A percentile compares a stretch with the other conserved stretches of the same genome.
These are phyloP conservation scores for Fusarium cyanostomum DNA, from an alignment of 2,329 filamentous ascomycete genomes.

Conservation along the genomic window DNA sequence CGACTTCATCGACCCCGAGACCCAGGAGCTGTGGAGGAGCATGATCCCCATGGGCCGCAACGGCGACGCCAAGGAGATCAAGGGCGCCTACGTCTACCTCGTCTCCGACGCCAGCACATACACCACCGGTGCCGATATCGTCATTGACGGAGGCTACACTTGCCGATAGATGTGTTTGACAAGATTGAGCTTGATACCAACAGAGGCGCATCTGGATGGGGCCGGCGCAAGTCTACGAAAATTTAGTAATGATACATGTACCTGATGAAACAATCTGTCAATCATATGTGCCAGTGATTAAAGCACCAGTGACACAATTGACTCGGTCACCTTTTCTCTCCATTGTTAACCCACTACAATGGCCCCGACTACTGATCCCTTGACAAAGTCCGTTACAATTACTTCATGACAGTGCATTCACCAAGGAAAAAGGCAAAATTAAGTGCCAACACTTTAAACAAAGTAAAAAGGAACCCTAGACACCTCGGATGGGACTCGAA, in stretches of 20 bases:
- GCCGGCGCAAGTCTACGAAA: slow-evolving; percentile 4
- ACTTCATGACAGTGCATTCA: no score
- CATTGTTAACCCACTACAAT: no score
- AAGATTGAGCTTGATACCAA: slow-evolving; percentile 27
- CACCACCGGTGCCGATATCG: slow-evolving; percentile 75
- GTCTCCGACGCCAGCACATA: slow-evolving; percentile 79
- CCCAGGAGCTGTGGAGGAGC: slow-evolving; percentile 75
- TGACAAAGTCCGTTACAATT: no score
- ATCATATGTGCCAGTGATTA: no score
- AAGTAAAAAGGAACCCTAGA: no score
- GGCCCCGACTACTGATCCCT: no score
- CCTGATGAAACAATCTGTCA: not conserved
- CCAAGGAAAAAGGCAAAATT: no score
- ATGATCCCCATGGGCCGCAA: slow-evolving; percentile 80
- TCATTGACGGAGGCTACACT: slow-evolving; percentile 77
- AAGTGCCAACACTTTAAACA: no score
- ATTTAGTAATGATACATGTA: slow-evolving; percentile 20
- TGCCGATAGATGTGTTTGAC: slow-evolving; percentile 49
- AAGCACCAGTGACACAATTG: no score
- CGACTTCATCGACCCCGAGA: slow-evolving; percentile 71
- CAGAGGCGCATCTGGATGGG: slow-evolving; percentile 8
- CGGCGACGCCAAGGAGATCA: slow-evolving; percentile 74
- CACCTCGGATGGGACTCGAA: no score
- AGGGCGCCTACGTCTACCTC: slow-evolving; percentile 82
- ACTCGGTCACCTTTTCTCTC: no score